Evolutionary conservation across 805 yeast species (phyloP).

Genomic region (Saccharomyces eubayanus): DNA sequence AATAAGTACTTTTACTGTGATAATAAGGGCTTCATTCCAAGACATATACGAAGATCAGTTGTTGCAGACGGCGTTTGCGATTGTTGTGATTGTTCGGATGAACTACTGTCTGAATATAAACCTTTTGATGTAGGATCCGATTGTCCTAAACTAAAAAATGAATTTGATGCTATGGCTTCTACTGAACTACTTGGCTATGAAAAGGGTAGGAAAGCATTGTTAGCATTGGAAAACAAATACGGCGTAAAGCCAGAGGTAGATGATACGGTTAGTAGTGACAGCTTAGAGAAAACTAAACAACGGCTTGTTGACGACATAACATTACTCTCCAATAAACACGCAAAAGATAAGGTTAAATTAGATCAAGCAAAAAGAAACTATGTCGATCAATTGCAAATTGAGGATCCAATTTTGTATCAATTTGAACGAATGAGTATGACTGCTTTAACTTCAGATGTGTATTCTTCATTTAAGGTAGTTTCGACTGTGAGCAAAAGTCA

Average conservation of each 20-base stretch:
- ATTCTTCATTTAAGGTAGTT: slow-evolving; percentile 11
- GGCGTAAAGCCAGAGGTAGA: slow-evolving; percentile 15
- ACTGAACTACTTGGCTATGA: slow-evolving; percentile 52
- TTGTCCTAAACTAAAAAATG: slow-evolving; percentile 25
- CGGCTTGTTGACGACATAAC: slow-evolving; percentile 6
- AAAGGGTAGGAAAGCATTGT: slow-evolving; percentile 39
- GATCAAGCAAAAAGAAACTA: slow-evolving; percentile 13
- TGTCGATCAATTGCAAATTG: slow-evolving; percentile 10
- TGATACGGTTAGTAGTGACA: slow-evolving; percentile 3
- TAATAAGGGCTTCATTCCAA: slow-evolving; percentile 62
- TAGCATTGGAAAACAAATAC: slow-evolving; percentile 13
- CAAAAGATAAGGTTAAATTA: slow-evolving; percentile 17
- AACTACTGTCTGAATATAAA: slow-evolving; percentile 26
- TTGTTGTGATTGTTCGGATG: slow-evolving; percentile 97
- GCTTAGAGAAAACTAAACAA: slow-evolving; percentile 2
- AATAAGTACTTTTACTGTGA: slow-evolving; percentile 58
- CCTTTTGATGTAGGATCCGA: slow-evolving; percentile 1
- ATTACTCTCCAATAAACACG: slow-evolving; percentile 4
- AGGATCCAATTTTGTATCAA: slow-evolving; percentile 18
- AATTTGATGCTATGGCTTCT: slow-evolving; percentile 19
- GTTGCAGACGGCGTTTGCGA: slow-evolving; percentile 92
- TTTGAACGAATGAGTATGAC: slow-evolving; percentile 15
- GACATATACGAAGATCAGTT: slow-evolving; percentile 52
- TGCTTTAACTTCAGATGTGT: slow-evolving; percentile 8
- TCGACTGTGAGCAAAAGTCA: slow-evolving; percentile 16